A percentile compares a stretch with the other conserved stretches of the same genome.
These are phyloP conservation scores for Saprolegnia diclina DNA, from an alignment of 352 stramenopile species.

Conservation along the genomic window DNA sequence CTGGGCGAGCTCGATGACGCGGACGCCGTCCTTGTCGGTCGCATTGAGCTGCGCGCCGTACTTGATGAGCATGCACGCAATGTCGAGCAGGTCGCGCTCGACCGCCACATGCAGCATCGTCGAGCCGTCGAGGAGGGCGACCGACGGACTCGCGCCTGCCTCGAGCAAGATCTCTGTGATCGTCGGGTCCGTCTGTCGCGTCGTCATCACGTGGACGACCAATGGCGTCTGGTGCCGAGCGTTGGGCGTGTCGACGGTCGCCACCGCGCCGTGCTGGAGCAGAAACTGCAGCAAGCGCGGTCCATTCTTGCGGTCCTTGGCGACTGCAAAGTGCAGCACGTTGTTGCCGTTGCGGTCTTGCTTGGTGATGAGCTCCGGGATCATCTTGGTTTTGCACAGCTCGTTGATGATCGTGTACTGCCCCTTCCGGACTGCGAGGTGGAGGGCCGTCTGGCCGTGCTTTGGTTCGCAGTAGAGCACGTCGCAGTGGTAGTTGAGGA, in stretches of 20 bases:
- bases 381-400: slow-evolving; percentile 68
- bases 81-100: slow-evolving; percentile 75
- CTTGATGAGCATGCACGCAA: slow-evolving; percentile 63
- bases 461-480: slow-evolving; percentile 82
- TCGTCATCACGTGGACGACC: slow-evolving; percentile 82
- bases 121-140: slow-evolving; percentile 70
- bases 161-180: slow-evolving; percentile 69
- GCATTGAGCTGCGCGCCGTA: slow-evolving; percentile 68
- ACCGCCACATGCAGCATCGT: slow-evolving; percentile 77
- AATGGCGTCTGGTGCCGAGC: slow-evolving; percentile 67
- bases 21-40: slow-evolving; percentile 57
- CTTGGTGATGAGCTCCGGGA: slow-evolving; percentile 55
- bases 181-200: slow-evolving; percentile 69
- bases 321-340: slow-evolving; percentile 74
- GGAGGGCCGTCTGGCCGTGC: slow-evolving; percentile 75
- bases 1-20: slow-evolving; percentile 70
- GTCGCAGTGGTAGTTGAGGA: slow-evolving; percentile 80
- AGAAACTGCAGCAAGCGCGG: slow-evolving; percentile 75
- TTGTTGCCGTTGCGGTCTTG: slow-evolving; percentile 84
- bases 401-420: slow-evolving; percentile 84
- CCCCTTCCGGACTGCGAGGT: slow-evolving; percentile 75
- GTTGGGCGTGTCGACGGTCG: slow-evolving; percentile 80
- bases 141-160: slow-evolving; percentile 59
- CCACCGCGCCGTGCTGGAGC: slow-evolving; percentile 58
- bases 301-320: slow-evolving; percentile 77